These are phyloP conservation scores for Butyriboletus loyo DNA, from an alignment of 768 basidiomycete species.

Conservation along the genomic window DNA sequence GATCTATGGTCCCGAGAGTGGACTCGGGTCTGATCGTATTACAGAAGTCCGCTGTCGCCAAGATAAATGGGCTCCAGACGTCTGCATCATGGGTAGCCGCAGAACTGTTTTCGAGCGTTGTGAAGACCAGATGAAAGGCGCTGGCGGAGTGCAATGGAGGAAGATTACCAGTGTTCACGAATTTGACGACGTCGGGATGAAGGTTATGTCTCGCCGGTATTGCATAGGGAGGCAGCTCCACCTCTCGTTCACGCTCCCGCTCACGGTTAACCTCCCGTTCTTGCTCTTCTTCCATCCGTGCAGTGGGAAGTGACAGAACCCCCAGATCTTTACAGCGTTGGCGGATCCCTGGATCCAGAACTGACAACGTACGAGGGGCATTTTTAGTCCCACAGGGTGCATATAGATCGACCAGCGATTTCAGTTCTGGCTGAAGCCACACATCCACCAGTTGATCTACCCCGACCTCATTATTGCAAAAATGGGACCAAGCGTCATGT, in stretches of 20 bases:
- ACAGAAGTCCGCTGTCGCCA: too few species aligned
- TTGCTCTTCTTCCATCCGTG: constrained; percentile 18
- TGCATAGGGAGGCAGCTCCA: constrained; percentile 34
- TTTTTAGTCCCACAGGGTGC: background rate
- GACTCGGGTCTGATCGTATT: too few species aligned
- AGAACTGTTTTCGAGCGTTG: background rate
- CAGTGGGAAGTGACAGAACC: constrained; percentile 3
- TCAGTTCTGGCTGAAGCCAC: constrained; percentile 35
- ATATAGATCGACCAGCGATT: constrained; percentile 36
- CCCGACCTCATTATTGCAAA: too few species aligned
- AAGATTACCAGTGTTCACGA: constrained; percentile 22
- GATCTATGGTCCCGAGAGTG: too few species aligned
- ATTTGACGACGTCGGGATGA: constrained; percentile 18
- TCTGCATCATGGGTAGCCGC: too few species aligned
- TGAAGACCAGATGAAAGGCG: constrained; percentile 18
- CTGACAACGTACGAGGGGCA: background rate
- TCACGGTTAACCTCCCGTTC: too few species aligned
- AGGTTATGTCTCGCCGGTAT: constrained; percentile 16
- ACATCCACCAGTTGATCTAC: too few species aligned
- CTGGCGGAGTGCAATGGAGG: background rate
- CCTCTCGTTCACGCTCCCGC: constrained; percentile 38
- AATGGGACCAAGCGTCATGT: too few species aligned
- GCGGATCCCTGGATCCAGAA: background rate
- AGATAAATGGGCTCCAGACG: too few species aligned
- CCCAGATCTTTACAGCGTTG: constrained; percentile 13